These are phyloP conservation scores for Schoenoplectus tabernaemontani DNA, from an alignment of 202 grass and related monocot genomes.

Conservation along the genomic window DNA sequence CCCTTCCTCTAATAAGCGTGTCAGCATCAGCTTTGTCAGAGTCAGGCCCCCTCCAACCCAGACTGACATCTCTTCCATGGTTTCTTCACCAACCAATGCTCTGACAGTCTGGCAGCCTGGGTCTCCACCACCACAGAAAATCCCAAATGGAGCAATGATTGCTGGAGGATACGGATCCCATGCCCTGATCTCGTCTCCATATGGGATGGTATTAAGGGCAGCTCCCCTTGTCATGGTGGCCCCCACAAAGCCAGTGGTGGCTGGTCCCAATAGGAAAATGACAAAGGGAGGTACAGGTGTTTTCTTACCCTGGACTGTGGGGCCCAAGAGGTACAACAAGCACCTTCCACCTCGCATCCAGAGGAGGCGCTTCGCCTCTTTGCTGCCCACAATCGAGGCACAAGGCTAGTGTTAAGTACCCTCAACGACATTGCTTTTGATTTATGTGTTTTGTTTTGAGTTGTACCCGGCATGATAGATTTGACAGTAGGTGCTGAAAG, in stretches of 20 bases:
- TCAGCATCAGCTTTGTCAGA: constrained; percentile 76
- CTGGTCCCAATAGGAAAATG: constrained; percentile 45
- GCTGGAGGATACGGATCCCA: constrained; percentile 48
- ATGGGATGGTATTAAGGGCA: constrained; percentile 61
- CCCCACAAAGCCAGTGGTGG: constrained; percentile 42
- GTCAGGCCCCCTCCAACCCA: constrained; percentile 49
- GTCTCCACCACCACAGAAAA: constrained; percentile 22
- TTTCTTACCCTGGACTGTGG: constrained; percentile 91
- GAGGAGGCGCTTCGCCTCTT: constrained; percentile 70
- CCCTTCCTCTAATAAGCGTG: constrained; percentile 62
- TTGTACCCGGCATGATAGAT: constrained; percentile 12
- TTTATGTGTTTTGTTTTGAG: constrained; percentile 20
- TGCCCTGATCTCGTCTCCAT: constrained; percentile 53
- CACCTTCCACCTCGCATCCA: constrained; percentile 91
- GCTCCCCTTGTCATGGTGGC: constrained; percentile 60
- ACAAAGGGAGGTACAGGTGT: constrained; percentile 73
- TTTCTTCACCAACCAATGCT: constrained; percentile 66
- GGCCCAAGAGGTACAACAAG: constrained; percentile 78
- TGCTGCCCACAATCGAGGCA: constrained; percentile 64
- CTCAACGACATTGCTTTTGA: background rate
- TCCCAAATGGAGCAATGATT: constrained; percentile 18
- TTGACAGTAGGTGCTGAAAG: constrained; percentile 21
- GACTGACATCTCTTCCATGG: constrained; percentile 32
- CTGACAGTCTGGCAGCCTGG: constrained; percentile 64
- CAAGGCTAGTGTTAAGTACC: constrained; percentile 35